These are phyloP conservation scores for Erythrobasidium hasegawianum DNA, from an alignment of 1,284 basidiomycete genomes.

Conservation along the genomic window DNA sequence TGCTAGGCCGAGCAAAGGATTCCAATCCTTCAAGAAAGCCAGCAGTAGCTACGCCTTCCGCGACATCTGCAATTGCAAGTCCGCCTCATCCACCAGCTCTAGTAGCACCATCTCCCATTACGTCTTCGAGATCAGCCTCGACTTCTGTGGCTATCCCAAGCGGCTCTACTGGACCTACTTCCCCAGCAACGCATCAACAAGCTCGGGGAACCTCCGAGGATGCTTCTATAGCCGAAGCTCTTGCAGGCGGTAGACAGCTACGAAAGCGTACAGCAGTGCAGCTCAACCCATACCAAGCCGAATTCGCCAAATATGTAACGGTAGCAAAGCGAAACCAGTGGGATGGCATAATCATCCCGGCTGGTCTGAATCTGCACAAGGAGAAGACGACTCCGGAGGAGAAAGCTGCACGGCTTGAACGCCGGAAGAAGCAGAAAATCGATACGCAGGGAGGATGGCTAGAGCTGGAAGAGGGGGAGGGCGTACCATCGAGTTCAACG, in stretches of 20 bases:
- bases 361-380: slow-evolving; percentile 20
- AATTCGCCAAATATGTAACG: slow-evolving; percentile 25
- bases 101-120: no score
- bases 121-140: no score
- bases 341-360: slow-evolving; percentile 20
- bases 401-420: background rate
- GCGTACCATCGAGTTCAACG: background rate
- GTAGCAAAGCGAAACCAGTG: slow-evolving; percentile 26
- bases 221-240: no score
- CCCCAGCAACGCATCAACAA: no score
- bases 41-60: no score
- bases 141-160: no score
- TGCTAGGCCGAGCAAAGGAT: no score
- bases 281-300: slow-evolving; percentile 25
- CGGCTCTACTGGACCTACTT: no score
- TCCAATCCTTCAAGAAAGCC: no score
- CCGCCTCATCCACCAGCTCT: no score
- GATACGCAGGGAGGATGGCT: slow-evolving; percentile 10
- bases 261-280: slow-evolving; percentile 27
- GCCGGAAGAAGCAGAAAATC: background rate
- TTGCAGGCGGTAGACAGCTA: background rate
- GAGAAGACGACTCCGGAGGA: slow-evolving; percentile 7
- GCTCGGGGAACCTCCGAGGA: no score
- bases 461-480: slow-evolving; percentile 1
- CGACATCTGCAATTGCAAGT: no score